A percentile compares a stretch with the other conserved stretches of the same genome.
Conservation (phyloP, 768 basidiomycete genomes). For the Boletellus emodensis region DNA sequence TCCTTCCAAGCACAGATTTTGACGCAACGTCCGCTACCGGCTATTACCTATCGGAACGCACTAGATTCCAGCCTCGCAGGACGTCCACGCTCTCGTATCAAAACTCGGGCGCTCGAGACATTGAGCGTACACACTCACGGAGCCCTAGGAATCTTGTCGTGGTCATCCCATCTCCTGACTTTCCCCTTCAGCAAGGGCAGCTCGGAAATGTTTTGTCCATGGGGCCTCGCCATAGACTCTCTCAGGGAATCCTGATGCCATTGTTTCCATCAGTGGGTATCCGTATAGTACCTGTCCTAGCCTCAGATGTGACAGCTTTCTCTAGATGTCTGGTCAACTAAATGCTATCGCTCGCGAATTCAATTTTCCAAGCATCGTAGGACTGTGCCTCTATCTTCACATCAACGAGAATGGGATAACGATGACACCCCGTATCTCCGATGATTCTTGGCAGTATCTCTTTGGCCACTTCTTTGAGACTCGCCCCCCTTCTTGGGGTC, state of each 20-base stretch:
- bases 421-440: slow-evolving; percentile 68
- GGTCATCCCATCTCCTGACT: slow-evolving; percentile 58
- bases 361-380: slow-evolving; percentile 71
- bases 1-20: slow-evolving; percentile 7
- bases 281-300: background rate
- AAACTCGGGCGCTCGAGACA: slow-evolving; percentile 42
- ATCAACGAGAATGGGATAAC: slow-evolving; percentile 51
- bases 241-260: slow-evolving; percentile 71
- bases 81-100: slow-evolving; percentile 55
- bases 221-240: slow-evolving; percentile 56
- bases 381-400: slow-evolving; percentile 77
- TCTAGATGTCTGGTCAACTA: slow-evolving; percentile 71
- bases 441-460: slow-evolving; percentile 71
- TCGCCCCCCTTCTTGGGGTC: slow-evolving; percentile 28
- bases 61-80: slow-evolving; percentile 36
- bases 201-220: slow-evolving; percentile 55
- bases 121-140: slow-evolving; percentile 38
- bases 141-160: slow-evolving; percentile 55
- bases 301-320: background rate
- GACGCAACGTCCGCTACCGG: slow-evolving; percentile 5
- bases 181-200: slow-evolving; percentile 55
- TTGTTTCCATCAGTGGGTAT: slow-evolving; percentile 62
- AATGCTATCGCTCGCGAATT: slow-evolving; percentile 78
- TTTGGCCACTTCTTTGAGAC: slow-evolving; percentile 61
- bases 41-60: slow-evolving; percentile 8